phyloP scores from a whole-genome alignment of 371 early-diverging fungal species.

The Apophysomyces variabilis region DNA sequence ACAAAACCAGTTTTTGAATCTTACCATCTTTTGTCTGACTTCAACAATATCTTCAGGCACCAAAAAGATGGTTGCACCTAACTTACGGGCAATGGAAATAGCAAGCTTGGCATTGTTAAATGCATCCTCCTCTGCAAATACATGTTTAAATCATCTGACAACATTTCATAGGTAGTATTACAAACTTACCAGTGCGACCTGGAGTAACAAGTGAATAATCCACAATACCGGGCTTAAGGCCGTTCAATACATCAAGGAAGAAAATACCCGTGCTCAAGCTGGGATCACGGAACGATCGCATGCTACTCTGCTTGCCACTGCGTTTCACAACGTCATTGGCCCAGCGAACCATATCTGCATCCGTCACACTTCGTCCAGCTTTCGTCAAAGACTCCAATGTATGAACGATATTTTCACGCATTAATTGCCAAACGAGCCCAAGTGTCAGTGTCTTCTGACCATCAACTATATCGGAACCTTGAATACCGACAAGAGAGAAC shows the following conservation, averaged over 20 bases:
- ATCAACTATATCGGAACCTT: constrained; percentile 94
- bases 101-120: constrained; percentile 94
- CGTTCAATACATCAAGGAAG: constrained; percentile 91
- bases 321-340: constrained; percentile 82
- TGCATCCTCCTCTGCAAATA: constrained; percentile 75
- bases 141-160: background rate
- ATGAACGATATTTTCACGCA: constrained; percentile 95
- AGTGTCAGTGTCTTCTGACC: constrained; percentile 88
- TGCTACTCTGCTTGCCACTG: constrained; percentile 71
- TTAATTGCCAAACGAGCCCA: constrained; percentile 94
- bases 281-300: constrained; percentile 86
- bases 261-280: constrained; percentile 78
- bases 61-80: constrained; percentile 97
- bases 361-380: constrained; percentile 83
- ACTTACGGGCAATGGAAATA: constrained; percentile 96
- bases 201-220: constrained; percentile 85
- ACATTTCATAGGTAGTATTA: background rate
- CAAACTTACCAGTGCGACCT: constrained; percentile 53
- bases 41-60: constrained; percentile 97
- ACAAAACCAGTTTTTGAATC: background rate
- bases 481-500: constrained; percentile 94
- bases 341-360: constrained; percentile 92
- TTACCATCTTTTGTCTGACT: constrained; percentile 88
- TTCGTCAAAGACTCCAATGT: constrained; percentile 86
- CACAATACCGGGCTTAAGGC: constrained; percentile 88